A percentile compares a stretch with the other conserved stretches of the same genome.
Conservation (phyloP, 768 basidiomycete genomes). For the Kwoniella shandongensis region DNA sequence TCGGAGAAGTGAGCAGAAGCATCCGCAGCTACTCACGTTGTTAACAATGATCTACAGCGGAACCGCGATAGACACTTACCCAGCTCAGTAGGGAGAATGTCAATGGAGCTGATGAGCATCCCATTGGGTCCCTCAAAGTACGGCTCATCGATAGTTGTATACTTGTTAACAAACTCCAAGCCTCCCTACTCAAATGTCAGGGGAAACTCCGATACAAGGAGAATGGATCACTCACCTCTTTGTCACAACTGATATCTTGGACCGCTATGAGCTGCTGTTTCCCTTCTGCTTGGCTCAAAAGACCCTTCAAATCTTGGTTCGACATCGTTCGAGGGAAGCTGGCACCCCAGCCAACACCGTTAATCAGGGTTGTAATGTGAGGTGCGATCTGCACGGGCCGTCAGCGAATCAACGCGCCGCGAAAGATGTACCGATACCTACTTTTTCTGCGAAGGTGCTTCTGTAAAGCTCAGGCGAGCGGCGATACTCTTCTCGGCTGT, state of each 20-base stretch:
- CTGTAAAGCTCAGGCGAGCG: constrained; percentile 64
- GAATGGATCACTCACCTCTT: constrained; percentile 58
- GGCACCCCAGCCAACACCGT: constrained; percentile 81
- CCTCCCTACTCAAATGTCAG: constrained; percentile 63
- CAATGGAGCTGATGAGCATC: constrained; percentile 78
- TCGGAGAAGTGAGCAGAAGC: constrained; percentile 74
- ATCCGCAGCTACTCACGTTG: constrained; percentile 70
- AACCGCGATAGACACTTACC: too few species aligned
- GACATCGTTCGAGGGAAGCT: constrained; percentile 77
- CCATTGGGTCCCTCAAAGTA: constrained; percentile 59
- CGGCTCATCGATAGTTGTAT: constrained; percentile 73
- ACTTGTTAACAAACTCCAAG: constrained; percentile 73
- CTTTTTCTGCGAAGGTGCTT: constrained; percentile 70
- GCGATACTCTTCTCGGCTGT: constrained; percentile 72
- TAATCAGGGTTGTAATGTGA: constrained; percentile 77
- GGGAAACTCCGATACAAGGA: not conserved
- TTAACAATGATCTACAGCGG: too few species aligned
- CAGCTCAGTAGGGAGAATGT: constrained; percentile 83
- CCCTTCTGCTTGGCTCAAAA: constrained; percentile 58
- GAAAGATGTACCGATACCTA: constrained; percentile 47
- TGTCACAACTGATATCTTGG: constrained; percentile 86
- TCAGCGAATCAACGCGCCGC: not conserved
- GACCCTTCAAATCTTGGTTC: constrained; percentile 57
- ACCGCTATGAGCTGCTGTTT: constrained; percentile 61
- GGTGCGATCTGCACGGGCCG: constrained; percentile 67